Percentiles rank a stretch among this genome's conserved stretches.
phyloP scores from a whole-genome alignment of 345 rosid genomes.

The Rubroshorea leprosula region DNA sequence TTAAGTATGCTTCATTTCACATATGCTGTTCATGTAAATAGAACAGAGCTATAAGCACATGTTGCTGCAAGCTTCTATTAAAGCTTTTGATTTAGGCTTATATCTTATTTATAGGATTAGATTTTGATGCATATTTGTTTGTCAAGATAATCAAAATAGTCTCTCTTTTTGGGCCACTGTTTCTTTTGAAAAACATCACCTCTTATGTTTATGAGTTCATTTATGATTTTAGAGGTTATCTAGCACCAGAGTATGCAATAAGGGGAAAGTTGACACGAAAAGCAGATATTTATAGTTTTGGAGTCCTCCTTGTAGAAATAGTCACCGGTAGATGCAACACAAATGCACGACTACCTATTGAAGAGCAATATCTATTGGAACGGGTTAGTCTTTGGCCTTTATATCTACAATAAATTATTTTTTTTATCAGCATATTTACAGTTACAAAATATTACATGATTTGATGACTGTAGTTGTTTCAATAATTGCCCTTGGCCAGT shows the following conservation, averaged over 20 bases:
- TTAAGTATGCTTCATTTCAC: too few relatives aligned
- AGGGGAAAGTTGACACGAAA: constrained; percentile 85
- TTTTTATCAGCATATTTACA: too few relatives aligned
- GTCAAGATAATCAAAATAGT: too few relatives aligned
- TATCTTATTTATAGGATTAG: too few relatives aligned
- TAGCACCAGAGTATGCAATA: constrained; percentile 97
- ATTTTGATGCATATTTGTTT: too few relatives aligned
- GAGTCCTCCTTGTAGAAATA: constrained; percentile 84
- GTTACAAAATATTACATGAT: too few relatives aligned
- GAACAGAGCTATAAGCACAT: too few relatives aligned
- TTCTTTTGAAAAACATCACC: constrained; percentile 1
- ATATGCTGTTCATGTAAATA: too few relatives aligned
- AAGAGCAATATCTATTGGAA: constrained; percentile 82
- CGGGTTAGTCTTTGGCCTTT: constrained; percentile 40
- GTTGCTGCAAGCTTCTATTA: too few relatives aligned
- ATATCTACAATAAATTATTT: neutral
- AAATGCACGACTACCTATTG: constrained; percentile 57
- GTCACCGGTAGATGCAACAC: constrained; percentile 89
- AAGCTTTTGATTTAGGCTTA: too few relatives aligned
- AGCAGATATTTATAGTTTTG: constrained; percentile 90
- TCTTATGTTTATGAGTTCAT: constrained; percentile 11
- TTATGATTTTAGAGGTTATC: constrained; percentile 62
- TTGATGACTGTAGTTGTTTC: neutral
- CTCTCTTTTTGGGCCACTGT: neutral
- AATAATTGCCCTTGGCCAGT: neutral